Conservation (phyloP, 2,329 filamentous ascomycete genomes). For the Endothia cerciana region DNA sequence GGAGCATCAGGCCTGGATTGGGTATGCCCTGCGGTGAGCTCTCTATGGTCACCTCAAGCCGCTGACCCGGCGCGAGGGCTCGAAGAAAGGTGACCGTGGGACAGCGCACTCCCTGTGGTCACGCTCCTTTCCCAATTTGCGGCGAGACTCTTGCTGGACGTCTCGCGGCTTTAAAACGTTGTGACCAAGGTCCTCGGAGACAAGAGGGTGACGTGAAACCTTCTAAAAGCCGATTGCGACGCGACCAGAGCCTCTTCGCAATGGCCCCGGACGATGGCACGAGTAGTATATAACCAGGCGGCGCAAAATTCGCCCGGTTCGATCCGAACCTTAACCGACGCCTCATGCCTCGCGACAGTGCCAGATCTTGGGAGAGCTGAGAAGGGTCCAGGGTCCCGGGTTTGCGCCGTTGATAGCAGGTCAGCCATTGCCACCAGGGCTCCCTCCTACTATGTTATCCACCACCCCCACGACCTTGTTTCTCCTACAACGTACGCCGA, state of each 20-base stretch:
- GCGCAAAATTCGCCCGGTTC: neutral
- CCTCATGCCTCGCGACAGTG: neutral
- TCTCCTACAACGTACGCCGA: neutral
- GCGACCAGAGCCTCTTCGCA: neutral
- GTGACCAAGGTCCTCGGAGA: neutral
- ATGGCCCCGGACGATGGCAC: neutral
- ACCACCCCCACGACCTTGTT: slow-evolving; percentile 10
- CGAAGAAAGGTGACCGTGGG: neutral
- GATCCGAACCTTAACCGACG: neutral
- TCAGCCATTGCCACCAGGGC: neutral
- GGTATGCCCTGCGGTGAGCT: neutral
- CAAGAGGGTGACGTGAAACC: neutral
- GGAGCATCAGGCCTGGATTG: neutral
- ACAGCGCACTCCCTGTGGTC: neutral
- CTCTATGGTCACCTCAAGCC: neutral
- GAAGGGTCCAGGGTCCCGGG: neutral
- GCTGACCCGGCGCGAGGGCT: neutral
- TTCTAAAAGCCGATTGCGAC: neutral
- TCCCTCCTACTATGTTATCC: neutral
- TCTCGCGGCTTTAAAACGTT: neutral
- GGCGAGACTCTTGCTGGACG: neutral
- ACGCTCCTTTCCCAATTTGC: neutral
- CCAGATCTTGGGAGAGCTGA: neutral
- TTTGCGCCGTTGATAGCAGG: neutral
- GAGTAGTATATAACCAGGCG: too few relatives aligned